Base-by-base conservation (phyloP, 108 stramenopile species). In the Mediolabrus comicus region DNA sequence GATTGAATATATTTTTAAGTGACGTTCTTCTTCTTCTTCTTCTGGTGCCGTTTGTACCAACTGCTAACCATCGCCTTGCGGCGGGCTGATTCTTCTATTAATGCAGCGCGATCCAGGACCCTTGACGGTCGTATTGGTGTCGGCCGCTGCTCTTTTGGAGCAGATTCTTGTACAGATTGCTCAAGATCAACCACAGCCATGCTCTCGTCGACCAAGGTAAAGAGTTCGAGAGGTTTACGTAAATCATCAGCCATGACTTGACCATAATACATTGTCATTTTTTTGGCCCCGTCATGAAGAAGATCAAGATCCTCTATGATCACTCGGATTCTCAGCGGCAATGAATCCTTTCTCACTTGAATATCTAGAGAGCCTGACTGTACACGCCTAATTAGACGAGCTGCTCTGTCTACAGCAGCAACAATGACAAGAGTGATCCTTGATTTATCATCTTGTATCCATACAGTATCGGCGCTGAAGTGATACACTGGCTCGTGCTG, bases 301-400 rank as follows among this genome's bases (percentile, higher is more conserved):
- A 54, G 67, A 28, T 88, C 85, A 14, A 83, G 59, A 57, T 86
- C 75, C 43, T 88, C 87, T 10, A 84, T 62, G 63, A 88, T 84
- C 9, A 85, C 57, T 57, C 87, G 79, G 16, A 90, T 53, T 7
- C 80, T 67, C 4, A 80, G 56, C 51, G 53, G 36, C 27, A 72
- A 43, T 27, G 33, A 22, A 2, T 30, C 43, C 34, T 30, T 24
- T 5, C 25, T 14, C 34, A 70, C 27, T 61, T 54, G 26, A 5
- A 70, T 36, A 3, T 49, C 43, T 12, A 61, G 31, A 34, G 27
- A 5, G 6, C 56, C 51, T 11, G 51, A 52, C 46, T 51, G 16
- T 32, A 28, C 56, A 14, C 56, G 36, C 55, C 46, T 61, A 49
- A 30, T 59, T 19, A 12, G 38, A 28, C 3, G 22, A 51, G 26